Evolutionary conservation across 108 stramenopile species (phyloP).

Genomic region (Cyclotella kingstonii): DNA sequence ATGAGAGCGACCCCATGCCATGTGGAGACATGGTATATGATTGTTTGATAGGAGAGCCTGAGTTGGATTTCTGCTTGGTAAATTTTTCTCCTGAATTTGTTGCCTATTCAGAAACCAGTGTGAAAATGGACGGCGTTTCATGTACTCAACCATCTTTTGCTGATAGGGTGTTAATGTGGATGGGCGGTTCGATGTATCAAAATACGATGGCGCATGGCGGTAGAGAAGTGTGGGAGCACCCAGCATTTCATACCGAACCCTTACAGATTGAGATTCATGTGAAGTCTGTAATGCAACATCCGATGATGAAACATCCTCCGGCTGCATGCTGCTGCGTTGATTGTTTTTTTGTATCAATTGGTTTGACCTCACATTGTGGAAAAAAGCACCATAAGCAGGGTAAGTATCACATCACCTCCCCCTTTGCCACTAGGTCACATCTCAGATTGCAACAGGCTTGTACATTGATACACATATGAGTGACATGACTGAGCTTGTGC

Average conservation of each 20-base stretch:
- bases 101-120: not conserved
- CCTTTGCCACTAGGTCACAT: too few relatives aligned
- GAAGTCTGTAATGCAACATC: not conserved
- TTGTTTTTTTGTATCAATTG: too few relatives aligned
- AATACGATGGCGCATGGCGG: slow-evolving; percentile 41
- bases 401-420: too few relatives aligned
- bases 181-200: slow-evolving; percentile 7
- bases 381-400: too few relatives aligned
- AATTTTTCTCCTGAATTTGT: slow-evolving; percentile 2
- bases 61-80: not conserved
- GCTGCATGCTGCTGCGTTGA: not conserved
- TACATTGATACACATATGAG: too few relatives aligned
- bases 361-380: too few relatives aligned
- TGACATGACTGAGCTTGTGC: too few relatives aligned
- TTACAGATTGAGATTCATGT: not conserved
- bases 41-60: not conserved
- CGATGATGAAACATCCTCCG: not conserved
- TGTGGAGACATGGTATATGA: not conserved
- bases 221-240: slow-evolving; percentile 51
- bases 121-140: slow-evolving; percentile 2
- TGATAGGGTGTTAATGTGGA: slow-evolving; percentile 19
- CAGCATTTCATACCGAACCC: slow-evolving; percentile 42
- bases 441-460: too few relatives aligned
- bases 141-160: slow-evolving; percentile 9
- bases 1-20: slow-evolving; percentile 6